Conservation (phyloP, 345 rosid species). For the Bruguiera gymnorhiza region DNA sequence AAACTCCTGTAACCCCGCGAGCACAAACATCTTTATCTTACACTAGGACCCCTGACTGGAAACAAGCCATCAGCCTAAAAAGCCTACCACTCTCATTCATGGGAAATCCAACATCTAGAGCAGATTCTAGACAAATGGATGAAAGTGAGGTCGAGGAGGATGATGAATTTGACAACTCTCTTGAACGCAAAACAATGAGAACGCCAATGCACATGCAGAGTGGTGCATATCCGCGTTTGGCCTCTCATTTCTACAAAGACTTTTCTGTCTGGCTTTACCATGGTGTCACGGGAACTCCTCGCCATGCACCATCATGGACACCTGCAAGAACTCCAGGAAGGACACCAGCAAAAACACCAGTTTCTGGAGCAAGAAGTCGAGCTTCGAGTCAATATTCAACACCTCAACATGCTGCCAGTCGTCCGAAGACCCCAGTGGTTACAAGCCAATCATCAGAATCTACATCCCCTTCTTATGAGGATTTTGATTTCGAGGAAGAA, state of each 20-base stretch:
- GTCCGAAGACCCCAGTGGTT: slow-evolving; percentile 27
- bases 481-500: slow-evolving; percentile 30
- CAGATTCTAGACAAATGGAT: slow-evolving; percentile 21
- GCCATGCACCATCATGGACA: slow-evolving; percentile 53
- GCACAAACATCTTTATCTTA: background rate
- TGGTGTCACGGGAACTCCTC: slow-evolving; percentile 51
- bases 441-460: slow-evolving; percentile 27
- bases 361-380: slow-evolving; percentile 26
- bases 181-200: slow-evolving; percentile 36
- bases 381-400: slow-evolving; percentile 29
- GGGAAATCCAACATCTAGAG: slow-evolving; percentile 31
- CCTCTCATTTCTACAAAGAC: slow-evolving; percentile 64
- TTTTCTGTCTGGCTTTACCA: slow-evolving; percentile 59
- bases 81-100: slow-evolving; percentile 34
- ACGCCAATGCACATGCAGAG: slow-evolving; percentile 15
- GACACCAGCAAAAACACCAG: slow-evolving; percentile 40
- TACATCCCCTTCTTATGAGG: slow-evolving; percentile 34
- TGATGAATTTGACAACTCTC: slow-evolving; percentile 45
- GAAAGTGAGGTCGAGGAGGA: slow-evolving; percentile 32
- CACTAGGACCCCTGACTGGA: slow-evolving; percentile 31
- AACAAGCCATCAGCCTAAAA: slow-evolving; percentile 36
- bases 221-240: slow-evolving; percentile 42
- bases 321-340: slow-evolving; percentile 51
- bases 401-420: slow-evolving; percentile 28
- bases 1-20: slow-evolving; percentile 22